These are phyloP conservation scores for Platanthera guangdongensis DNA, from an alignment of 106 monocot genomes.

Conservation along the genomic window DNA sequence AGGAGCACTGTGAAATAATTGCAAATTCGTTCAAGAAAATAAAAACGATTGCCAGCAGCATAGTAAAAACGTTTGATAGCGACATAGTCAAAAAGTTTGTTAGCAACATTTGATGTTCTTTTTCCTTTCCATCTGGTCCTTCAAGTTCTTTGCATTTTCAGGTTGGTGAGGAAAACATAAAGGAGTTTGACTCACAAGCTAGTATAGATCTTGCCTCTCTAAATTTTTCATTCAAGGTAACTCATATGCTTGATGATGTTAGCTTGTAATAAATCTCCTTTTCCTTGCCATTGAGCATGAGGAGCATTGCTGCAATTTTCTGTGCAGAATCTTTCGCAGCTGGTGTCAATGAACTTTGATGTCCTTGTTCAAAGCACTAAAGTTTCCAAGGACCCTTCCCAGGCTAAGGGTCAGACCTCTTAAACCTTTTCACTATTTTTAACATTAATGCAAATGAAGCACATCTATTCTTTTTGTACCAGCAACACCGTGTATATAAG, in stretches of 20 bases:
- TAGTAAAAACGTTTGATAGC: too few species aligned
- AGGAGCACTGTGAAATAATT: not conserved
- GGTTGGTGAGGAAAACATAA: slow-evolving; percentile 26
- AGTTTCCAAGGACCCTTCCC: slow-evolving; percentile 30
- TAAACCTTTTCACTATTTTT: not conserved
- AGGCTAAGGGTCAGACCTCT: slow-evolving; percentile 13
- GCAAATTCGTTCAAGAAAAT: not conserved
- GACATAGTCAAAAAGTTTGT: not conserved
- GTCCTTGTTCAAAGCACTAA: slow-evolving; percentile 47
- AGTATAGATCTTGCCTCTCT: slow-evolving; percentile 48
- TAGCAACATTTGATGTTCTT: not conserved
- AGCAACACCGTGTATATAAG: not conserved
- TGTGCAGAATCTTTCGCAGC: slow-evolving; percentile 62
- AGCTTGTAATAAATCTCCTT: not conserved
- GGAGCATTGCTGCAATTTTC: not conserved
- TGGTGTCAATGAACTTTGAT: slow-evolving; percentile 66
- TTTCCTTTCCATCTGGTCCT: not conserved
- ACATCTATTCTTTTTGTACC: not conserved
- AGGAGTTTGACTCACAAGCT: slow-evolving; percentile 23
- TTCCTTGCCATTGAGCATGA: not conserved
- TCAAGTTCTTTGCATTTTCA: slow-evolving; percentile 6
- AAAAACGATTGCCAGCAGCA: not conserved
- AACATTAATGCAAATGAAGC: not conserved
- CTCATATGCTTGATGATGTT: slow-evolving; percentile 31
- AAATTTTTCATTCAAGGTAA: slow-evolving; percentile 81